phyloP scores from a whole-genome alignment of 208 protist species.

The Herpetomonas tarakana region DNA sequence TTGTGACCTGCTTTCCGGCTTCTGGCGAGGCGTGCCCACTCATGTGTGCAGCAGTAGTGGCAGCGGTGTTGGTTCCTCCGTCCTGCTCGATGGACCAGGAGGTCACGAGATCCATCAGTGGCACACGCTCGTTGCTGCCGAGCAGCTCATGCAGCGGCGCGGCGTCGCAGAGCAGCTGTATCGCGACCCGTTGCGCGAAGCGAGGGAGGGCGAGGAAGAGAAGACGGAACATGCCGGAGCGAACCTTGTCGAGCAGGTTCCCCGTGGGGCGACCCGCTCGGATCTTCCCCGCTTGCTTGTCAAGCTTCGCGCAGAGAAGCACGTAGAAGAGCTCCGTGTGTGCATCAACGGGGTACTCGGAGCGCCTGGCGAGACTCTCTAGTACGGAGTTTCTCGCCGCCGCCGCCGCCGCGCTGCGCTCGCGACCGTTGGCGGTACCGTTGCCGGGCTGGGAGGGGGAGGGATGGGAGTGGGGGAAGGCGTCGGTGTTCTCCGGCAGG shows the following conservation, averaged over 20 bases:
- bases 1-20: background rate
- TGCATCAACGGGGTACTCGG: constrained; percentile 21
- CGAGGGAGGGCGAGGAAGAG: background rate
- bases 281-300: background rate
- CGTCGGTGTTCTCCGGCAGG: background rate
- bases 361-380: background rate
- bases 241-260: background rate
- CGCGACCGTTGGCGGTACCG: background rate
- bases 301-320: constrained; percentile 43
- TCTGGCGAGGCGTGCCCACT: background rate
- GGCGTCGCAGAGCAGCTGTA: background rate
- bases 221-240: background rate
- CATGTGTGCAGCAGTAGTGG: constrained; percentile 21
- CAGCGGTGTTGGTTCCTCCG: background rate
- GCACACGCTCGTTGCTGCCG: background rate
- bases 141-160: background rate
- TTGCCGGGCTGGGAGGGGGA: background rate
- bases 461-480: background rate
- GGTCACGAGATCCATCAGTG: background rate
- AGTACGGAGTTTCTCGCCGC: too few relatives aligned
- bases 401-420: too few relatives aligned
- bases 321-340: constrained; percentile 47
- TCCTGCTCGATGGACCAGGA: background rate
- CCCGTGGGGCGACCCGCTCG: background rate
- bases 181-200: background rate